phyloP scores from a whole-genome alignment of 2,329 filamentous ascomycete species.

The Aspergillus viridinutans region DNA sequence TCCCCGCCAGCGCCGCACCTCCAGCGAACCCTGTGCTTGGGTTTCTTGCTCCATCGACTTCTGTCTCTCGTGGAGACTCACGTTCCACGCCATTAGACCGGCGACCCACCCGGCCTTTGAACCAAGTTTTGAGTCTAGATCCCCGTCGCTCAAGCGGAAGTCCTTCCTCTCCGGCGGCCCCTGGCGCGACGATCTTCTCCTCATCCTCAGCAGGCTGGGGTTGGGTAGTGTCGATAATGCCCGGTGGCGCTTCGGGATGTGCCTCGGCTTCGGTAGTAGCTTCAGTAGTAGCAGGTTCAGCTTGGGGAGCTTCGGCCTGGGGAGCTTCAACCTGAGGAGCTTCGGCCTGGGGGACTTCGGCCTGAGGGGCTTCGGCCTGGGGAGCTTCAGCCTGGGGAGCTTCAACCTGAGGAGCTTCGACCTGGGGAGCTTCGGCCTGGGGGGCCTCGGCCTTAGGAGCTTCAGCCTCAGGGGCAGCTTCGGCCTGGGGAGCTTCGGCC shows the following conservation, averaged over 20 bases:
- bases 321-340: background rate
- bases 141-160: constrained; percentile 14
- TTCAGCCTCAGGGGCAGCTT: background rate
- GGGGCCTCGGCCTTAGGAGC: background rate
- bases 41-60: background rate
- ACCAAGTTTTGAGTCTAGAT: constrained; percentile 34
- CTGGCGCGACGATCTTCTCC: constrained; percentile 1
- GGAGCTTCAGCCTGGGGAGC: background rate
- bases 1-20: constrained; percentile 16
- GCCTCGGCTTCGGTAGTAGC: background rate
- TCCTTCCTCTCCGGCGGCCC: constrained; percentile 4
- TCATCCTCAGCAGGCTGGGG: constrained; percentile 3
- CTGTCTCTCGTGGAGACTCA: constrained; percentile 5
- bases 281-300: background rate
- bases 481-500: background rate
- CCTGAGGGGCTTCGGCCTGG: background rate
- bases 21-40: constrained; percentile 6
- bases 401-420: background rate
- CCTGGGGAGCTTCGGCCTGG: background rate
- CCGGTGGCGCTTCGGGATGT: too few species aligned
- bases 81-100: constrained; percentile 23
- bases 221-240: constrained; percentile 3
- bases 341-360: background rate
- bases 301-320: background rate
- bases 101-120: constrained; percentile 27